Evolutionary conservation across 345 rosid species (phyloP), one percentile per base, ranked within the genome.

Genomic region (Brassica cretica): DNA sequence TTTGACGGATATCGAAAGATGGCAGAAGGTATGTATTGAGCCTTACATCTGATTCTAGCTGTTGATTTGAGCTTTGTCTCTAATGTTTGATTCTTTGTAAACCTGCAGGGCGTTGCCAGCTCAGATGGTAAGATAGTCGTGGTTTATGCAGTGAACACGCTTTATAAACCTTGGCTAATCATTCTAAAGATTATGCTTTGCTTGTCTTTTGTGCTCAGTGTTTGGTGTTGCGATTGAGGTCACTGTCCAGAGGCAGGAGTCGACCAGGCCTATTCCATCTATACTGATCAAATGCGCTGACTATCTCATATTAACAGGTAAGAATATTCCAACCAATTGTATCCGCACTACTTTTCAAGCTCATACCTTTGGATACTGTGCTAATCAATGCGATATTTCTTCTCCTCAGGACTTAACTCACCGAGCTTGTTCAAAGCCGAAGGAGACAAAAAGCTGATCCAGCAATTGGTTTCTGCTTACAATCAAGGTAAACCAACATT

Each of bases 81-180:
- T 78, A 30, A 80, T 74, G 55, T 83, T 75, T 76, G 16, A 25
- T 61, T 72, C 1, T 51, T 8, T 59, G 21, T 71, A 59, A 16
- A 51, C 81, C 67, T 86, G 80, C 95, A 94, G 98, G 98, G 98
- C 80, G 97, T 94, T 71, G 98, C 98, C 29, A 91, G 97, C 83
- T 87, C 92, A 60, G 98, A 94, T 84, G 93, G 98, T 92, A 84
- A 85, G 87, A 73, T 72, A 69, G 37, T 37, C 29, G 3, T 44
- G 3, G 32, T 56, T 30, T 29, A 56, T 53, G 73, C 64, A 24
- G 64, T 25, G 24, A 37, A 1, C 11, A 51, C 8, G 2, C 39
- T 49, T 51, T 70, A 51, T 37, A 21, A 55, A 24, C 56, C 16
- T 55, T 29, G 35, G 30, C 65, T 69, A 30, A 41, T 29, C 6